These are phyloP conservation scores for Lentinula novae-zelandiae DNA, from an alignment of 1,284 basidiomycete species.

Conservation along the genomic window DNA sequence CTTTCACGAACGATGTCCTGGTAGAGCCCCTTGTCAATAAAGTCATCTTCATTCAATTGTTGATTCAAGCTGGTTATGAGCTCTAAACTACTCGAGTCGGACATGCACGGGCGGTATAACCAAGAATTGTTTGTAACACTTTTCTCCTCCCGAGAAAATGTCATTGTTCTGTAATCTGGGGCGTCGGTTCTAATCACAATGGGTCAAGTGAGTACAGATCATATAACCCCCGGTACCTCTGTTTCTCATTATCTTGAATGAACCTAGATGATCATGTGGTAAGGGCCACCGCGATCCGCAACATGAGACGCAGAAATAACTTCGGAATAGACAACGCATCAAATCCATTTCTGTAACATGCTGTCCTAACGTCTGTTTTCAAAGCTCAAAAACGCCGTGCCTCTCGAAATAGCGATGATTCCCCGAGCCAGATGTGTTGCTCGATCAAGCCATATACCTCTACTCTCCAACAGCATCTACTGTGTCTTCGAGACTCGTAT, in stretches of 20 bases:
- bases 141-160: too few species aligned
- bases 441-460: background rate
- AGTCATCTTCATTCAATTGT: too few species aligned
- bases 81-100: too few species aligned
- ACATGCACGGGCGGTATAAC: too few species aligned
- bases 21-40: too few species aligned
- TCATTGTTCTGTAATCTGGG: too few species aligned
- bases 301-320: background rate
- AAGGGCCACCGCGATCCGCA: too few species aligned
- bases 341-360: background rate
- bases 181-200: too few species aligned
- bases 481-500: background rate
- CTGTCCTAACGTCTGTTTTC: background rate
- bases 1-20: too few species aligned
- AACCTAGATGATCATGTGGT: background rate
- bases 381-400: background rate
- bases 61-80: too few species aligned
- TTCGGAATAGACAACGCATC: background rate
- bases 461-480: background rate
- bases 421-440: background rate
- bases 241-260: background rate
- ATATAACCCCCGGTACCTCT: background rate
- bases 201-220: too few species aligned
- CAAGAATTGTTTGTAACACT: too few species aligned
- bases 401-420: background rate